Evolutionary conservation across 2,329 filamentous ascomycete genomes (phyloP).

Genomic region (Colletotrichum noveboracense): DNA sequence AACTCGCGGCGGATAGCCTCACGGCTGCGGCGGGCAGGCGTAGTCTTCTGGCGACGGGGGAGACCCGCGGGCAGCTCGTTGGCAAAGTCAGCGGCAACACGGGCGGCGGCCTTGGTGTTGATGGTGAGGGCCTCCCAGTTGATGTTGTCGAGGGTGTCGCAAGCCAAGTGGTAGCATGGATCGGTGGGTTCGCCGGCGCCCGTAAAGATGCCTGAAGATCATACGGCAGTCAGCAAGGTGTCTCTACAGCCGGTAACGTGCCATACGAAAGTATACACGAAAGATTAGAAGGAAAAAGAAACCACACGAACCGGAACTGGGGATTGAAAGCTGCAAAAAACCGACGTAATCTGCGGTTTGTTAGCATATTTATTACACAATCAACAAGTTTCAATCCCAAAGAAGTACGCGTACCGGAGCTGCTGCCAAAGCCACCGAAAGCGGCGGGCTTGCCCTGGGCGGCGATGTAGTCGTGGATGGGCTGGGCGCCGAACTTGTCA

Average conservation of each 20-base stretch:
- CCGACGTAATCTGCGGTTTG: conserved; percentile 22
- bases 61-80: conserved; percentile 37
- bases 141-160: conserved; percentile 45
- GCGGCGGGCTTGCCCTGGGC: conserved; percentile 36
- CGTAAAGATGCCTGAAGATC: conserved; percentile 38
- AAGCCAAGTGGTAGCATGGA: conserved; percentile 43
- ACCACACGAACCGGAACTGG: too few relatives aligned
- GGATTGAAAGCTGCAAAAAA: conserved; percentile 39
- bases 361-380: too few relatives aligned
- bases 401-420: conserved; percentile 19
- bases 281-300: too few relatives aligned
- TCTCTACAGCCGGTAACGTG: too few relatives aligned
- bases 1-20: conserved; percentile 24
- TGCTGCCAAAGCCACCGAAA: conserved; percentile 37
- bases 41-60: conserved; percentile 35
- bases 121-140: conserved; percentile 43
- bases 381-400: fast-evolving
- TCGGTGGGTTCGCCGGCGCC: conserved; percentile 40
- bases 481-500: conserved; percentile 38
- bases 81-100: conserved; percentile 47
- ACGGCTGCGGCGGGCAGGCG: conserved; percentile 17
- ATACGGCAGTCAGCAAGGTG: too few relatives aligned
- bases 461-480: conserved; percentile 39
- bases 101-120: conserved; percentile 53
- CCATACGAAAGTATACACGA: too few relatives aligned